Evolutionary conservation across 1,139 yeast genomes (phyloP).

Genomic region (Zygosaccharomyces pseudobailii): DNA sequence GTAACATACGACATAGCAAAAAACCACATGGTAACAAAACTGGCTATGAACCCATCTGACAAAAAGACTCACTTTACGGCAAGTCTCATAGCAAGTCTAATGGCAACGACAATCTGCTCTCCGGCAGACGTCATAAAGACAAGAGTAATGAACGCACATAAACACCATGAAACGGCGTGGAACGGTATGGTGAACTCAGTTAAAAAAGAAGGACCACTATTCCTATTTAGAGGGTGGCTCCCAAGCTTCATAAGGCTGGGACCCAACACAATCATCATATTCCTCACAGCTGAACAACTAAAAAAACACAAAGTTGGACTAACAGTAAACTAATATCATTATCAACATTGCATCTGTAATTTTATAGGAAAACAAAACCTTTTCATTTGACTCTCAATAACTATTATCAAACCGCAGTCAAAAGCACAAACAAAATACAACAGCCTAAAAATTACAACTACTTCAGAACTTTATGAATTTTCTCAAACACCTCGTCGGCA

Average conservation of each 20-base stretch:
- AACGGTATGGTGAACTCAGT: conserved; percentile 53
- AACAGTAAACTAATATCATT: neutral
- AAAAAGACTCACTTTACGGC: conserved; percentile 74
- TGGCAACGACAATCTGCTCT: conserved; percentile 86
- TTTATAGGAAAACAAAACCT: no score
- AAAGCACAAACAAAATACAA: no score
- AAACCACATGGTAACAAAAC: conserved; percentile 46
- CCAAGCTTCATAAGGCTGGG: conserved; percentile 85
- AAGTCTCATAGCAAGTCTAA: conserved; percentile 73
- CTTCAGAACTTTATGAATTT: conserved; percentile 27
- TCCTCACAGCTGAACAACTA: conserved; percentile 73
- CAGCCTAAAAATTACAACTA: conserved; percentile 1
- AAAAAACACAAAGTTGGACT: conserved; percentile 51
- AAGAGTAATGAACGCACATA: conserved; percentile 70
- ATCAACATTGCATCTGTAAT: no score
- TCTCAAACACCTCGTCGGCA: conserved; percentile 32
- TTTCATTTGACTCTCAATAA: no score
- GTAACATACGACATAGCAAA: conserved; percentile 83
- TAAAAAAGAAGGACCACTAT: conserved; percentile 63
- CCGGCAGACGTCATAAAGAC: conserved; percentile 92
- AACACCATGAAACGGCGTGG: conserved; percentile 46
- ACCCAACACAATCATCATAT: conserved; percentile 84
- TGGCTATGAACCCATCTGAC: conserved; percentile 54
- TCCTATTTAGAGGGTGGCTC: conserved; percentile 87
- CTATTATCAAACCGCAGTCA: no score